A percentile compares a stretch with the other conserved stretches of the same genome.
phyloP scores from a whole-genome alignment of 768 basidiomycete genomes.

The Cytidiella melzeri region DNA sequence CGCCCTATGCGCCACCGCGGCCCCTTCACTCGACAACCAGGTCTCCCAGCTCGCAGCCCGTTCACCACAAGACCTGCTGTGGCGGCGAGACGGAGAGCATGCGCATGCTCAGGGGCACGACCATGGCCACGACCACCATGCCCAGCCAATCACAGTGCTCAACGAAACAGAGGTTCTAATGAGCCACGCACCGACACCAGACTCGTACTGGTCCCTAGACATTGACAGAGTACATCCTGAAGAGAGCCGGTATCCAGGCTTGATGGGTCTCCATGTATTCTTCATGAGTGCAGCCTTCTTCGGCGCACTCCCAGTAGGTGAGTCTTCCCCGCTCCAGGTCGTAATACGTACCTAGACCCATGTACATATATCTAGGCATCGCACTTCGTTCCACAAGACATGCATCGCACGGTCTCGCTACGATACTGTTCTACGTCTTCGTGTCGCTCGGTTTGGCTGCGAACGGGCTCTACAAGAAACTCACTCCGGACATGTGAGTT shows the following conservation, averaged over 20 bases:
- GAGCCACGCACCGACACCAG: slow-evolving; percentile 63
- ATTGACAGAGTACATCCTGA: slow-evolving; percentile 45
- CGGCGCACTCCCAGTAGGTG: slow-evolving; percentile 73
- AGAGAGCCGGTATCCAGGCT: slow-evolving; percentile 48
- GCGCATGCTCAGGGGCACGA: slow-evolving; percentile 29
- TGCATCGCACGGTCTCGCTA: slow-evolving; percentile 49
- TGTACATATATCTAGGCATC: slow-evolving; percentile 47
- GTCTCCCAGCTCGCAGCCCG: slow-evolving; percentile 19
- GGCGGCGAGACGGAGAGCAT: slow-evolving; percentile 28
- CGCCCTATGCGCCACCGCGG: slow-evolving; percentile 15
- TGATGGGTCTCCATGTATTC: slow-evolving; percentile 70
- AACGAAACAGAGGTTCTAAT: slow-evolving; percentile 73
- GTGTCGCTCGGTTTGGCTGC: slow-evolving; percentile 58
- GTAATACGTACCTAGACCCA: slow-evolving; percentile 2
- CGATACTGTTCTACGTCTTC: slow-evolving; percentile 59
- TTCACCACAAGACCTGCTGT: slow-evolving; percentile 8
- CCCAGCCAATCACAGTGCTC: slow-evolving; percentile 48
- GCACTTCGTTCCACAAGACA: slow-evolving; percentile 75
- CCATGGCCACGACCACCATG: slow-evolving; percentile 40
- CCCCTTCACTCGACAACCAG: slow-evolving; percentile 12
- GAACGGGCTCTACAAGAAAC: slow-evolving; percentile 66
- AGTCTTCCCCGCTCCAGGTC: slow-evolving; percentile 18
- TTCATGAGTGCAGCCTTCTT: slow-evolving; percentile 81
- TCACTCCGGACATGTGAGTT: slow-evolving; percentile 81
- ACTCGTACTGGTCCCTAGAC: slow-evolving; percentile 82